phyloP scores from a whole-genome alignment of 2,329 filamentous ascomycete genomes.

The Cladophialophora bantiana region DNA sequence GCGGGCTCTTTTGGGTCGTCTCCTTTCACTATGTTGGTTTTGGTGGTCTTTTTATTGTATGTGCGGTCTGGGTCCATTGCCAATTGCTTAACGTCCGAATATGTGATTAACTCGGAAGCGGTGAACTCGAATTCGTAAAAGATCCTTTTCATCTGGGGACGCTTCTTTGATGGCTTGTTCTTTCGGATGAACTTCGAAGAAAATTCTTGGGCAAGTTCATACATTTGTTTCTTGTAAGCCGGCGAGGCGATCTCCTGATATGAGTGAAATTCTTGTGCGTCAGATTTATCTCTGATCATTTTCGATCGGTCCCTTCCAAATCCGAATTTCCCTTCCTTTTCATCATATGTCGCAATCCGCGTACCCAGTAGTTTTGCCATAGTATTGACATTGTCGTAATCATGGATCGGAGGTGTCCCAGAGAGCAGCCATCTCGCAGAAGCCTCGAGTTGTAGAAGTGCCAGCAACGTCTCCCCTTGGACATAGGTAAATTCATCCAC shows the following conservation, averaged over 20 bases:
- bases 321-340: slow-evolving; percentile 53
- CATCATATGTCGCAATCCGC: slow-evolving; percentile 56
- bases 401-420: slow-evolving; percentile 65
- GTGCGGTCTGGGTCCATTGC: slow-evolving; percentile 14
- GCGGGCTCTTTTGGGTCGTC: neutral
- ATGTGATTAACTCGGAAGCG: slow-evolving; percentile 23
- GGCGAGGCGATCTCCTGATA: slow-evolving; percentile 59
- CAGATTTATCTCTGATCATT: slow-evolving; percentile 54
- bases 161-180: slow-evolving; percentile 13
- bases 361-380: slow-evolving; percentile 65
- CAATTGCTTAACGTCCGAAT: slow-evolving; percentile 20
- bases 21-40: neutral
- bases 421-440: slow-evolving; percentile 68
- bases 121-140: slow-evolving; percentile 11
- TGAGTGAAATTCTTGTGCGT: slow-evolving; percentile 63
- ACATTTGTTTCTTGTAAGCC: slow-evolving; percentile 34
- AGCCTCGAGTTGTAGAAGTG: slow-evolving; percentile 56
- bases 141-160: neutral
- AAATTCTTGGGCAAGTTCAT: slow-evolving; percentile 33
- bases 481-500: slow-evolving; percentile 71
- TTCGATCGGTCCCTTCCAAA: slow-evolving; percentile 53
- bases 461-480: slow-evolving; percentile 50
- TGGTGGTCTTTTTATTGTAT: slow-evolving; percentile 17
- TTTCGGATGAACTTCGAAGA: slow-evolving; percentile 30
- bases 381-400: slow-evolving; percentile 66